Evolutionary conservation across 1,284 basidiomycete species (phyloP), one percentile per base, ranked within the genome.

Genomic region (Ganoderma sinense): DNA sequence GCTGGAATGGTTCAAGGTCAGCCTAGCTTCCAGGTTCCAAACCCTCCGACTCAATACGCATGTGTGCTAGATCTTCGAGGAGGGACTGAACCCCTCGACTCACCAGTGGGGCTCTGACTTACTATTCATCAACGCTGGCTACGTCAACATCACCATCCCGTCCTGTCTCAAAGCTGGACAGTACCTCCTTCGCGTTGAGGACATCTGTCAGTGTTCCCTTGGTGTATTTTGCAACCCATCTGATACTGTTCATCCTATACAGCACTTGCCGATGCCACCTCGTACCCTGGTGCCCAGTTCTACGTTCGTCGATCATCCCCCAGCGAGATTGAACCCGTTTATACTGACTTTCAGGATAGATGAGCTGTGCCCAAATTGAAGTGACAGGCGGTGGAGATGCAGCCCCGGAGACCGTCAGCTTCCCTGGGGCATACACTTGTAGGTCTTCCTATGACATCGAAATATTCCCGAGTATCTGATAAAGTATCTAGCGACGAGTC

Each of bases 1-100:
- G 18, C 77, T 89, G 18, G 77, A 86, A 59, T 87, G 87, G 86
- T 88, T 88, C 81, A 88, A 88, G 79, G 86, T 86, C 56, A 81
- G 70, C 59, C 10, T 23, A 14, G 23, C 18, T 48, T n/a, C 13
- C 18, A 0, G n/a, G 11, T 53, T 23, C 26, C 3, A 13, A 29
- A 33, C 20, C 4, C 16, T 33, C 5, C 11, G 20, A n/a, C 16
- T 36, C 6, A 3, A 31, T 13, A 56, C 31, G 10, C 20, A 36
- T 4, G 18, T 4, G 20, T n/a, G 16, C 7, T 39, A 82, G 78
- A 82, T 84, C 62, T 81, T 77, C 69, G 79, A 88, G 69, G 86
- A 86, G 67, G 86, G 85, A 5, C 78, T 82, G 40, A 75, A 78
- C 58, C 36, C 70, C 4, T 66, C 76, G 56, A 80, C 76, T 62